Percentiles rank a stretch among this genome's conserved stretches.
These are phyloP conservation scores for Citrullus colocynthis DNA, from an alignment of 306 rosid species.

Conservation along the genomic window DNA sequence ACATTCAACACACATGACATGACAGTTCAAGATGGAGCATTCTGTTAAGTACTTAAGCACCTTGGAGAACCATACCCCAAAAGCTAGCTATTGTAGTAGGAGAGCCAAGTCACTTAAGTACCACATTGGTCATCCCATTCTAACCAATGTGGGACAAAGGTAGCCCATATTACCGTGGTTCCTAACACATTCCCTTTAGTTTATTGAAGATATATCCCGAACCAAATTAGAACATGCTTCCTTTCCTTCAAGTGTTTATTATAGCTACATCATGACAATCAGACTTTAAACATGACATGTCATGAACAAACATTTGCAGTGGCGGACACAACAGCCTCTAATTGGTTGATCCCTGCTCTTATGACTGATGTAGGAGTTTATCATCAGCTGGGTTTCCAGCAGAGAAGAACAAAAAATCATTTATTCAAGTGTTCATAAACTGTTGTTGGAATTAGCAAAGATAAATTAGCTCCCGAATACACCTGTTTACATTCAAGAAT, in stretches of 20 bases:
- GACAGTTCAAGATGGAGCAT: background rate
- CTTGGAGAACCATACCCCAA: too few species aligned
- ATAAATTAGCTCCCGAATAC: background rate
- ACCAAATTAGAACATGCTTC: background rate
- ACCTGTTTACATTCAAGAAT: background rate
- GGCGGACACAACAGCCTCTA: background rate
- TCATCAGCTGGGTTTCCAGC: background rate
- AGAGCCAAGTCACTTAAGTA: too few species aligned
- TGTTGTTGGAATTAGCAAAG: background rate
- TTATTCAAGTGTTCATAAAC: background rate
- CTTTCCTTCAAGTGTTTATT: background rate
- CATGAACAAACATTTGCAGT: background rate
- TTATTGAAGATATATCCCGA: background rate
- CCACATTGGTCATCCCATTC: too few species aligned
- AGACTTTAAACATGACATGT: background rate
- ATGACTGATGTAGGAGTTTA: background rate
- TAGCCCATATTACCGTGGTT: too few species aligned
- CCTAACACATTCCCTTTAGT: background rate
- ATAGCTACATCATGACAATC: background rate
- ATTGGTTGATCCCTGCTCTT: background rate
- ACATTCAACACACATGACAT: background rate
- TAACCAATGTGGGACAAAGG: too few species aligned
- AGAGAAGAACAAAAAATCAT: background rate
- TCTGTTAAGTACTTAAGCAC: too few species aligned
- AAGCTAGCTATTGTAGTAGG: too few species aligned